phyloP scores from a whole-genome alignment of 1,139 yeast species.

The Yamadazyma conglobata region DNA sequence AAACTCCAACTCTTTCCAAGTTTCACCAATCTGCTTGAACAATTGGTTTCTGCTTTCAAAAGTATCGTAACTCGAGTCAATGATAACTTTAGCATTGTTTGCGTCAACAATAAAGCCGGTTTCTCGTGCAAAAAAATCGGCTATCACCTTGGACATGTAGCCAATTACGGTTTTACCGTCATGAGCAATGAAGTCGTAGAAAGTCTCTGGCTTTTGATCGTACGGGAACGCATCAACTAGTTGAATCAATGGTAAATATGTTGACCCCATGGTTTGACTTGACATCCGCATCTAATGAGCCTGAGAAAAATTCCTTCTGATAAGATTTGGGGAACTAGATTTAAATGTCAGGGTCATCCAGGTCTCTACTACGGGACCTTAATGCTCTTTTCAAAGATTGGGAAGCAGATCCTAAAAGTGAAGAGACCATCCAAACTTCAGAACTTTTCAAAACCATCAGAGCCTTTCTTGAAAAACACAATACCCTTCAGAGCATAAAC shows the following conservation, averaged over 20 bases:
- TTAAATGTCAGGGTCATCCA: constrained; percentile 27
- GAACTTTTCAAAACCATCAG: constrained; percentile 12
- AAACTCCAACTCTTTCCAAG: constrained; percentile 35
- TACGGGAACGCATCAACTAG: constrained; percentile 52
- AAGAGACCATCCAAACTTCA: constrained; percentile 13
- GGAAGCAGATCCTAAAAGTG: constrained; percentile 17
- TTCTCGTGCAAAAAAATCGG: constrained; percentile 26
- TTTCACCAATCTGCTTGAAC: constrained; percentile 41
- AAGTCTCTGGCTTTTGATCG: constrained; percentile 13
- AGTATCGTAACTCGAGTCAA: constrained; percentile 38
- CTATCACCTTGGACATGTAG: constrained; percentile 47
- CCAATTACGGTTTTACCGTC: constrained; percentile 51
- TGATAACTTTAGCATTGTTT: constrained; percentile 25
- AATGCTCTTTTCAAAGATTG: constrained; percentile 27
- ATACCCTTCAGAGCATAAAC: constrained; percentile 31
- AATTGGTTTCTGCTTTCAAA: constrained; percentile 45
- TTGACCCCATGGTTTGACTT: background rate
- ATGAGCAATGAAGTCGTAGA: constrained; percentile 47
- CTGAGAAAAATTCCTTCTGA: no score
- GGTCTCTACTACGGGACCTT: constrained; percentile 31
- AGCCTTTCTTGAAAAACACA: constrained; percentile 35
- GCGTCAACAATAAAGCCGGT: constrained; percentile 35
- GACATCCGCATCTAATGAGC: constrained; percentile 1
- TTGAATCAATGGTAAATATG: constrained; percentile 20
- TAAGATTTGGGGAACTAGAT: no score